phyloP scores from a whole-genome alignment of 257 asterid species.

The Nicotiana otophora region DNA sequence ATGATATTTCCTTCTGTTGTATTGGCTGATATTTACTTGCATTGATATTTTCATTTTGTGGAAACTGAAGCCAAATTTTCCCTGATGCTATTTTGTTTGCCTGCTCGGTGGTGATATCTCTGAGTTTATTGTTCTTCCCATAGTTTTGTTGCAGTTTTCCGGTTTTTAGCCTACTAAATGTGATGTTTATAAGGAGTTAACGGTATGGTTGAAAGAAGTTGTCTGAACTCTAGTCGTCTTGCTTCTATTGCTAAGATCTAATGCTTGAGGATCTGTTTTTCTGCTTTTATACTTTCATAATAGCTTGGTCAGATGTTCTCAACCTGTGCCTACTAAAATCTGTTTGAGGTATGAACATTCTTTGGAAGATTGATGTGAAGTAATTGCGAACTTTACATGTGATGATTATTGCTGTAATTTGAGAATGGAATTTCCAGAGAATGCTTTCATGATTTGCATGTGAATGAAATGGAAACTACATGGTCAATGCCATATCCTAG shows the following conservation, averaged over 20 bases:
- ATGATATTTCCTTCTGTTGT: not conserved
- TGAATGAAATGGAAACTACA: not conserved
- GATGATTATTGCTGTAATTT: not conserved
- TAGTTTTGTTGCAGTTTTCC: not conserved
- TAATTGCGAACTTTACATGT: not conserved
- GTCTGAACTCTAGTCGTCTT: not conserved
- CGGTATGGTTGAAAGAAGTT: not conserved
- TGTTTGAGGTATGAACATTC: not conserved
- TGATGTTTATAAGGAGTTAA: not conserved
- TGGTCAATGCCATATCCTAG: not conserved
- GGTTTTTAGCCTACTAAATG: not conserved
- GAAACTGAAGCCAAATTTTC: not conserved
- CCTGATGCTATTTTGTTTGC: not conserved
- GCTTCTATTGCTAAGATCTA: not conserved
- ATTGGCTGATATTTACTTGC: not conserved
- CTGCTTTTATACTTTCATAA: no score
- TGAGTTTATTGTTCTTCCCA: not conserved
- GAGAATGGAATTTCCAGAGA: not conserved
- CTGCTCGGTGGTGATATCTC: not conserved
- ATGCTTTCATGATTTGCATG: not conserved
- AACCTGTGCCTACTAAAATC: no score
- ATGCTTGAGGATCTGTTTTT: no score
- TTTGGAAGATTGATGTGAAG: not conserved
- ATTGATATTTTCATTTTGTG: not conserved
- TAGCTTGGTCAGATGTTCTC: no score